Evolutionary conservation across 139 green algal genomes (phyloP).

Genomic region (Coelastrella sp.): DNA sequence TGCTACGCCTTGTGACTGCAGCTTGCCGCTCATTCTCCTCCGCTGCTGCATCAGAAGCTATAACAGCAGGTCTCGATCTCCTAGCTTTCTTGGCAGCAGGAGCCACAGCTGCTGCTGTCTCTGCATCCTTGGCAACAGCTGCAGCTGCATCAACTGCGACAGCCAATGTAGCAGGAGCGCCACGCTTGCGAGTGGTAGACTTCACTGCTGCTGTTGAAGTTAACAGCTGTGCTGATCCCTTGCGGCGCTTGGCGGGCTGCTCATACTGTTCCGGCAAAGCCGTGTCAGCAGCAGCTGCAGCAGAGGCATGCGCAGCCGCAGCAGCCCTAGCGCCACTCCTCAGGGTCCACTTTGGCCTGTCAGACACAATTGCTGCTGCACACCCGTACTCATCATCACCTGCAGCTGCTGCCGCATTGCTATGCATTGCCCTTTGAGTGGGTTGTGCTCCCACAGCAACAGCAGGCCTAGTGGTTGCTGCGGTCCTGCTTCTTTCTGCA

Average conservation of each 20-base stretch:
- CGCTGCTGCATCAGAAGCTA: too few relatives aligned
- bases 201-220: not conserved
- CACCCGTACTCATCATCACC: not conserved
- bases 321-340: not conserved
- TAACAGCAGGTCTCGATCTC: too few relatives aligned
- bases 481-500: too few relatives aligned
- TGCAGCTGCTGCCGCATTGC: not conserved
- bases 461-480: too few relatives aligned
- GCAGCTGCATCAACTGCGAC: not conserved
- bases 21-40: too few relatives aligned
- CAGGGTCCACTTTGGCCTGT: not conserved
- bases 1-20: too few relatives aligned
- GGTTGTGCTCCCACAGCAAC: too few relatives aligned
- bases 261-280: not conserved
- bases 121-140: not conserved
- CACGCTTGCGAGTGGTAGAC: not conserved
- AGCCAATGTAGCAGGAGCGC: constrained; percentile 10
- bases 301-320: too few relatives aligned
- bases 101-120: not conserved
- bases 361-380: not conserved
- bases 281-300: not conserved
- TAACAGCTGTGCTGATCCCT: not conserved
- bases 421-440: not conserved
- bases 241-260: not conserved
- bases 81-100: not conserved